phyloP scores from a whole-genome alignment of 257 asterid genomes.

The Solanum stenotomum region DNA sequence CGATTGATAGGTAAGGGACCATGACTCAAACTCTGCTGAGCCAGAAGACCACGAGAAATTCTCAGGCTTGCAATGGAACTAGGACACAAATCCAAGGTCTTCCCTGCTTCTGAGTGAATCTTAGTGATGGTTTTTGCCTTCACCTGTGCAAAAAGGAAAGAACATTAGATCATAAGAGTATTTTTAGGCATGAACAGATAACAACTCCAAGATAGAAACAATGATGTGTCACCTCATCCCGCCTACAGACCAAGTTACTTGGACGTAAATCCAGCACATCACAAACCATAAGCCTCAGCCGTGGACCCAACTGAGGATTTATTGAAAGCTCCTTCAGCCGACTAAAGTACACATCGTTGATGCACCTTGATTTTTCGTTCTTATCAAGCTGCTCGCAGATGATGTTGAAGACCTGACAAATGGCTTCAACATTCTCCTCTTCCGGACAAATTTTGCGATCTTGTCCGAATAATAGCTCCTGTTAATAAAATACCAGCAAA shows the following conservation, averaged over 20 bases:
- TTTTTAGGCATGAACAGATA: not conserved
- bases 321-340: constrained; percentile 63
- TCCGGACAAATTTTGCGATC: constrained; percentile 31
- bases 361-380: constrained; percentile 52
- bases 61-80: no score
- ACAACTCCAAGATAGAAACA: not conserved
- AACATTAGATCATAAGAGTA: not conserved
- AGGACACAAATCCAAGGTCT: no score
- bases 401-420: constrained; percentile 84
- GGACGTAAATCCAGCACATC: constrained; percentile 75
- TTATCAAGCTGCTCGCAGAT: constrained; percentile 87
- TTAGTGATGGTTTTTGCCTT: constrained; percentile 47
- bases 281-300: constrained; percentile 75
- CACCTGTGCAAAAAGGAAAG: constrained; percentile 30
- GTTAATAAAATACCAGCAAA: not conserved
- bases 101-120: no score
- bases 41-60: no score
- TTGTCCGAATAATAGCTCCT: constrained; percentile 41
- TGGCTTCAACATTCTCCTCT: constrained; percentile 47
- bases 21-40: constrained; percentile 20
- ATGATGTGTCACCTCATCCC: constrained; percentile 60
- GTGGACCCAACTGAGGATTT: constrained; percentile 65
- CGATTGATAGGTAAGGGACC: constrained; percentile 58
- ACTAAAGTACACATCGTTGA: constrained; percentile 57
- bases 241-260: constrained; percentile 69